Evolutionary conservation across 345 rosid genomes (phyloP), one percentile per base, ranked within the genome.

Genomic region (Litchi chinensis): DNA sequence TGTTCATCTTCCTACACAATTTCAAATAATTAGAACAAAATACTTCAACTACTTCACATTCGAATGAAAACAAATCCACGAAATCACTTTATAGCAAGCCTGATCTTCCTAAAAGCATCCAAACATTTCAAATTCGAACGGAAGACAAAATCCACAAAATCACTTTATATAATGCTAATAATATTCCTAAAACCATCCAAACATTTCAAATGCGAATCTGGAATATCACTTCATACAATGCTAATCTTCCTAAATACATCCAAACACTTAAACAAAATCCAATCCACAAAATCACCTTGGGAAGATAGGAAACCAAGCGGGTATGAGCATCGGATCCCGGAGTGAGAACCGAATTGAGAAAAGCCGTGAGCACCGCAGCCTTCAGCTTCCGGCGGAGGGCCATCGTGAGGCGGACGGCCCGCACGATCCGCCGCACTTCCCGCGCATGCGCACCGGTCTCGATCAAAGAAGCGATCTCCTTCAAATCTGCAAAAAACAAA

Each of bases 401-500:
- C 89, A 85, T 82, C 12, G 92, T 89, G 69, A 84, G 79, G 56
- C 92, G 80, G 52, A 89, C 82, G 8, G 92, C 92, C 11, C 88
- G 87, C 65, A 83, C 64, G 56, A 89, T 85, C 74, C 90, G 77
- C 48, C 92, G 78, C 52, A 86, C 82, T 75, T 89, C 92, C 21
- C 87, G 81, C 16, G 83, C 86, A 74, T 89, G 86, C 0, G 90
- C 90, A 18, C 88, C 92, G 0, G 86, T 84, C 81, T 89, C 90
- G 43, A 89, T 85, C 77, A 89, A 74, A 19, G 88, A 81, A 5
- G 89, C 92, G 76, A 87, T 89, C 85, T 89, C 92, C 85, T 89
- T 89, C 92, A 89, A 87, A 85, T 81, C 92, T 87, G 67, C 12
- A 39, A 52, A 7, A 77, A 11, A 7, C 5, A 46, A 46, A 46